A percentile compares a stretch with the other conserved stretches of the same genome.
phyloP scores from a whole-genome alignment of 805 yeast genomes.

The Lachancea kluyveri region DNA sequence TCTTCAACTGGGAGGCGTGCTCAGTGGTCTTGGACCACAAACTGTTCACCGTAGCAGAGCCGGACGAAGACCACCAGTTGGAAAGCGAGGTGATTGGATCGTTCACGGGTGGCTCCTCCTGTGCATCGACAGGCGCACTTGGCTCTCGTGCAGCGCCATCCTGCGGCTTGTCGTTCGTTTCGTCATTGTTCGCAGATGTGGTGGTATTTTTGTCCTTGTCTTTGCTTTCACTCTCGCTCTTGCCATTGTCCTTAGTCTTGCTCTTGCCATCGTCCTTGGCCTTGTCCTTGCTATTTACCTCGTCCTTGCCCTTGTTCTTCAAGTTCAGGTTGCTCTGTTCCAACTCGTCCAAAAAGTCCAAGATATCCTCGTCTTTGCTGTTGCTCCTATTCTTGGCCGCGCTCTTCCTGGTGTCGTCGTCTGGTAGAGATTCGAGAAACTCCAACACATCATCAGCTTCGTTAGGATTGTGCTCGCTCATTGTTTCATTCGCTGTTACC shows the following conservation, averaged over 20 bases:
- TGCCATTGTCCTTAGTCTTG: constrained; percentile 9
- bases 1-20: constrained; percentile 37
- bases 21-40: constrained; percentile 59
- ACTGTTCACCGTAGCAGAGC: constrained; percentile 57
- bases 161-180: constrained; percentile 13
- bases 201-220: too few relatives aligned
- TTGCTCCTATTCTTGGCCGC: constrained; percentile 31
- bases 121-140: constrained; percentile 17
- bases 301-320: constrained; percentile 14
- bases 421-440: constrained; percentile 75
- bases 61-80: constrained; percentile 70
- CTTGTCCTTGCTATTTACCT: constrained; percentile 9
- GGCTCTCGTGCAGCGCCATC: constrained; percentile 19
- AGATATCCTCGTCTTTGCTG: constrained; percentile 34
- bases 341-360: constrained; percentile 54
- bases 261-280: constrained; percentile 11
- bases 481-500: constrained; percentile 3
- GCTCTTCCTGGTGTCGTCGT: constrained; percentile 17
- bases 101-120: constrained; percentile 27
- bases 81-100: constrained; percentile 65
- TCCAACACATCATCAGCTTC: constrained; percentile 75
- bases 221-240: constrained; percentile 2
- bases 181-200: constrained; percentile 1
- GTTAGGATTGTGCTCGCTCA: constrained; percentile 30
- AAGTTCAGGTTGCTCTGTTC: constrained; percentile 51